These are phyloP conservation scores for Jasminum sambac DNA, from an alignment of 257 asterid species.

Conservation along the genomic window DNA sequence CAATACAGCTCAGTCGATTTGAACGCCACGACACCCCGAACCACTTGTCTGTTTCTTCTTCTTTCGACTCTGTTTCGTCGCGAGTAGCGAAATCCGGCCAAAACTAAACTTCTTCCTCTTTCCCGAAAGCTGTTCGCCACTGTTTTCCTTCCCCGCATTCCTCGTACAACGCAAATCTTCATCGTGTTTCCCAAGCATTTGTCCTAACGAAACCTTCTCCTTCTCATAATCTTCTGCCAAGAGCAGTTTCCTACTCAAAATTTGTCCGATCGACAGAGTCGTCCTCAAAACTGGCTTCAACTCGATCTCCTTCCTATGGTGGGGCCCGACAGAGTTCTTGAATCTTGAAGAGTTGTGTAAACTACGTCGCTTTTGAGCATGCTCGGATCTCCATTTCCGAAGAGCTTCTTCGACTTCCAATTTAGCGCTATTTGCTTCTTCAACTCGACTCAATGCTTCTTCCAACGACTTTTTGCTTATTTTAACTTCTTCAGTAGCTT, in stretches of 20 bases:
- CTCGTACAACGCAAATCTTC: constrained; percentile 23
- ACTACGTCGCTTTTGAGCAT: constrained; percentile 61
- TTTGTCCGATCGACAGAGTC: constrained; percentile 60
- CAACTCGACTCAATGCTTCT: constrained; percentile 74
- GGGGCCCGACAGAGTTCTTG: constrained; percentile 55
- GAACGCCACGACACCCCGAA: constrained; percentile 29
- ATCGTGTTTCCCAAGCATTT: constrained; percentile 63
- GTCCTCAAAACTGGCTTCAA: constrained; percentile 57
- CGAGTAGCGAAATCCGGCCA: constrained; percentile 67
- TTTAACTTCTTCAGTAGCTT: constrained; percentile 80
- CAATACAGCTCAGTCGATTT: constrained; percentile 6
- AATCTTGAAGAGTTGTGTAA: constrained; percentile 56
- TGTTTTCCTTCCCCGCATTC: constrained; percentile 51
- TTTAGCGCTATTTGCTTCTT: constrained; percentile 71
- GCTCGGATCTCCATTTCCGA: constrained; percentile 87
- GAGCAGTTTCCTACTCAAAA: constrained; percentile 72
- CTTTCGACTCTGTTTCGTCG: constrained; percentile 70
- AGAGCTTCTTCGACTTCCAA: constrained; percentile 84
- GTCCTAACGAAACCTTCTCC: constrained; percentile 72
- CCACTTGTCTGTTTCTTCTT: constrained; percentile 44
- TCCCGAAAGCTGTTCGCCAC: constrained; percentile 35
- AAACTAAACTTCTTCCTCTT: constrained; percentile 89
- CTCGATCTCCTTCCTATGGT: constrained; percentile 56
- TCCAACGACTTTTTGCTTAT: constrained; percentile 69
- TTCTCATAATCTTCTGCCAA: constrained; percentile 66